phyloP scores from a whole-genome alignment of 345 rosid species.

The Hibiscus syriacus region DNA sequence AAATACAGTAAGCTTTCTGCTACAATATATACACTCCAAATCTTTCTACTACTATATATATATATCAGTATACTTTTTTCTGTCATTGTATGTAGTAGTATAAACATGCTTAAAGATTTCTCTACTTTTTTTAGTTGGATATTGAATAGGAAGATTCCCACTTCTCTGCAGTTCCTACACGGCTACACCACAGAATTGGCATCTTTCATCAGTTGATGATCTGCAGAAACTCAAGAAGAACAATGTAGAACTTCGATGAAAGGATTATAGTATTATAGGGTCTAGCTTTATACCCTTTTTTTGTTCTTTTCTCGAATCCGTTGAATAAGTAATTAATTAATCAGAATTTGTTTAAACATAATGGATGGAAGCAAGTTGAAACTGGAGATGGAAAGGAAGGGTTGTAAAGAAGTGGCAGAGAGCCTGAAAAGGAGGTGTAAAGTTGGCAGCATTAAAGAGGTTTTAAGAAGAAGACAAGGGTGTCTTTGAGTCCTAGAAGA shows the following conservation, averaged over 20 bases:
- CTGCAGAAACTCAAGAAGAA: not conserved
- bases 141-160: not conserved
- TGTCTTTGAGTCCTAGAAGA: constrained; percentile 7
- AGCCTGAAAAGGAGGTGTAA: constrained; percentile 16
- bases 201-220: not conserved
- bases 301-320: not conserved
- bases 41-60: not conserved
- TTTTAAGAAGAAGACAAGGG: constrained; percentile 16
- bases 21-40: not conserved
- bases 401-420: not conserved
- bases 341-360: not conserved
- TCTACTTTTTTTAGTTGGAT: not conserved
- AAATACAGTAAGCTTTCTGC: not conserved
- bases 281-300: not conserved
- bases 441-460: constrained; percentile 10
- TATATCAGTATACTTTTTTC: not conserved
- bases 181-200: not conserved
- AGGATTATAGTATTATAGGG: not conserved
- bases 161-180: not conserved
- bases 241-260: not conserved
- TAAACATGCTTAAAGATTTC: constrained; percentile 1
- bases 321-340: not conserved
- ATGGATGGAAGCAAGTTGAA: not conserved
- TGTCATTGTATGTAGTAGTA: not conserved
- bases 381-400: not conserved